A percentile compares a stretch with the other conserved stretches of the same genome.
These are phyloP conservation scores for Globisporangium perplexum DNA, from an alignment of 352 stramenopile genomes.

Conservation along the genomic window DNA sequence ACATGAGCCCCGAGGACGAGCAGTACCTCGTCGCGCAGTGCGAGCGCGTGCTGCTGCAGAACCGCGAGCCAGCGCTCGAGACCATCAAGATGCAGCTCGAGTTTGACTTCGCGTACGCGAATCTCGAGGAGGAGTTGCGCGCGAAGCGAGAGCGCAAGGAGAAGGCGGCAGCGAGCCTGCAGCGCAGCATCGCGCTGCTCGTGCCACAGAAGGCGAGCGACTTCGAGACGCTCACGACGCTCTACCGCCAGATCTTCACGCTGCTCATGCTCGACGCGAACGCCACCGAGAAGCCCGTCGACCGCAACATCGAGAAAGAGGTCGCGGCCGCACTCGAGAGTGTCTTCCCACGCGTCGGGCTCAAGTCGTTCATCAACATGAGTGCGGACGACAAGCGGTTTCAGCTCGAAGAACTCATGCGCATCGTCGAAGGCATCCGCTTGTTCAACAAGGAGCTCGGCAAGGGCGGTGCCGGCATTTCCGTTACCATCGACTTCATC, in stretches of 20 bases:
- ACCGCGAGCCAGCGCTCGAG: constrained; percentile 80
- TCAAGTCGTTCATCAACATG: constrained; percentile 93
- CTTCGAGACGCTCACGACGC: constrained; percentile 86
- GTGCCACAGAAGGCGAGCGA: constrained; percentile 72
- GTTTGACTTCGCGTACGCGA: constrained; percentile 90
- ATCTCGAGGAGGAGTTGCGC: constrained; percentile 69
- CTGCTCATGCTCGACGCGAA: constrained; percentile 72
- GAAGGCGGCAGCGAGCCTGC: constrained; percentile 53
- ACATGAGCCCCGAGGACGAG: constrained; percentile 65
- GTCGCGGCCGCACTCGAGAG: constrained; percentile 90
- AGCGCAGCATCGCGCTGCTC: constrained; percentile 73
- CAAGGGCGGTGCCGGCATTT: constrained; percentile 82
- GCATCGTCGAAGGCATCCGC: constrained; percentile 91
- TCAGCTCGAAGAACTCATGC: constrained; percentile 88
- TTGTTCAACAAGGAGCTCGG: constrained; percentile 91
- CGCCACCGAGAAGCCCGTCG: constrained; percentile 29
- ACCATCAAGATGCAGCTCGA: constrained; percentile 95
- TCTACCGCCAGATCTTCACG: constrained; percentile 90
- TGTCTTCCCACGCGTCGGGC: constrained; percentile 92
- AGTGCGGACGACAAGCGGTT: constrained; percentile 85
- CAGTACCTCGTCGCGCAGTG: constrained; percentile 73
- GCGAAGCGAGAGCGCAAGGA: constrained; percentile 46
- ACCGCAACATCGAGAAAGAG: constrained; percentile 77
- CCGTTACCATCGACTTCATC: constrained; percentile 51
- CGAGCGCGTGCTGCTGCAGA: constrained; percentile 64